phyloP scores from a whole-genome alignment of 2,329 filamentous ascomycete species.

The Xylariales sp. region DNA sequence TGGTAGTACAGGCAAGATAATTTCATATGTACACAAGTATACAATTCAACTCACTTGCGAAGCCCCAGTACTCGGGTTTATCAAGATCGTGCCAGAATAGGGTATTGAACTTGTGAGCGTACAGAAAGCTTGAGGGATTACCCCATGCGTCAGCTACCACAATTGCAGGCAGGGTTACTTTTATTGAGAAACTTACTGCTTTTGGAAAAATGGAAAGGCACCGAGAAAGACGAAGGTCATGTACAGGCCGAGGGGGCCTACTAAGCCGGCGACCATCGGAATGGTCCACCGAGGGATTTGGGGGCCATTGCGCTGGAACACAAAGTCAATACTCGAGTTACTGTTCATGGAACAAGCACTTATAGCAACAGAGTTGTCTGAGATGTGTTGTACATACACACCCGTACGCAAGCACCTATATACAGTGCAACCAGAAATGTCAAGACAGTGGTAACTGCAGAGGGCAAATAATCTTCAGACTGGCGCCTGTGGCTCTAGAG shows the following conservation, averaged over 20 bases:
- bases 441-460: too few relatives aligned
- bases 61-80: slow-evolving; percentile 78
- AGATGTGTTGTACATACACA: too few relatives aligned
- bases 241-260: slow-evolving; percentile 61
- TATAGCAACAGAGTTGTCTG: too few relatives aligned
- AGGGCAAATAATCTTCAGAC: too few relatives aligned
- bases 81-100: slow-evolving; percentile 69
- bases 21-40: too few relatives aligned
- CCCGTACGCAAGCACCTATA: too few relatives aligned
- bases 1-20: too few relatives aligned
- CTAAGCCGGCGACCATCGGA: slow-evolving; percentile 46
- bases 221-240: slow-evolving; percentile 60
- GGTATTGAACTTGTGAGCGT: slow-evolving; percentile 76
- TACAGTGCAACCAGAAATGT: too few relatives aligned
- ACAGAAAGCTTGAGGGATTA: slow-evolving; percentile 59
- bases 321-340: too few relatives aligned
- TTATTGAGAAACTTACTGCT: slow-evolving; percentile 76
- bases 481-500: too few relatives aligned
- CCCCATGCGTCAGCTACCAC: background rate
- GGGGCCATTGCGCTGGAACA: slow-evolving; percentile 18
- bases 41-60: slow-evolving; percentile 59
- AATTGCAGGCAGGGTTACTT: too few relatives aligned
- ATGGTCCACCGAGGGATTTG: slow-evolving; percentile 26
- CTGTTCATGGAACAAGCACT: too few relatives aligned
- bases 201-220: slow-evolving; percentile 68